Conservation (phyloP, 352 stramenopile species). For the Pythium insidiosum region DNA sequence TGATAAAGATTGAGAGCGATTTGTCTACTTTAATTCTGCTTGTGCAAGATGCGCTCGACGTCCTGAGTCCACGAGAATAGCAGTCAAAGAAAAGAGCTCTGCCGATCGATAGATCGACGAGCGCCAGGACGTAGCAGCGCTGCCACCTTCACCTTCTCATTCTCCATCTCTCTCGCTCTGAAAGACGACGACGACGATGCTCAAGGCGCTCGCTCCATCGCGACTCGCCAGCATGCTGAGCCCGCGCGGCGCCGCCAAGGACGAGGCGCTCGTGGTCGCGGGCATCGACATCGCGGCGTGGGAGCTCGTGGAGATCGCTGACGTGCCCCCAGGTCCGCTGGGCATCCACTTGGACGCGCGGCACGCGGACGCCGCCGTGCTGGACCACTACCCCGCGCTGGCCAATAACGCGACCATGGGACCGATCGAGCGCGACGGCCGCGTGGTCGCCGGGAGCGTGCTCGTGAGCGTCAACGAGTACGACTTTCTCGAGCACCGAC, state of each 20-base stretch:
- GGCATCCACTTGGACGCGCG: conserved; percentile 54
- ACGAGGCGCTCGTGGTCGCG: conserved; percentile 2
- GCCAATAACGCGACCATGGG: conserved; percentile 22
- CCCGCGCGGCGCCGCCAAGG: background rate
- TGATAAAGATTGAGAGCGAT: too few species aligned
- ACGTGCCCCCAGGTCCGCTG: conserved; percentile 36
- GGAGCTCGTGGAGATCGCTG: conserved; percentile 27
- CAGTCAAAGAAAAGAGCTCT: too few species aligned
- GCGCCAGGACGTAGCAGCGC: too few species aligned
- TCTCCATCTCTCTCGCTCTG: too few species aligned
- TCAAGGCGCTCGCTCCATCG: conserved; percentile 8
- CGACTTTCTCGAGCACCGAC: conserved; percentile 26
- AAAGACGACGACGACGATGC: too few species aligned
- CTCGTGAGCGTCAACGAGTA: conserved; percentile 56
- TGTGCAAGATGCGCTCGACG: too few species aligned
- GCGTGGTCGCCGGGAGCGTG: conserved; percentile 31
- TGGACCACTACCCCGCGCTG: conserved; percentile 43
- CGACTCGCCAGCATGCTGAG: conserved; percentile 6
- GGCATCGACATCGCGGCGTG: conserved; percentile 21
- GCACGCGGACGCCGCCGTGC: conserved; percentile 24
- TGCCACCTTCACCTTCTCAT: too few species aligned
- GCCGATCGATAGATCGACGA: too few species aligned
- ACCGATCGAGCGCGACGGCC: conserved; percentile 34
- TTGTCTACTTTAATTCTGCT: too few species aligned
- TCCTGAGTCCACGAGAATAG: too few species aligned